phyloP scores from a whole-genome alignment of 139 green algal species.

The Zygnema circumcarinatum region DNA sequence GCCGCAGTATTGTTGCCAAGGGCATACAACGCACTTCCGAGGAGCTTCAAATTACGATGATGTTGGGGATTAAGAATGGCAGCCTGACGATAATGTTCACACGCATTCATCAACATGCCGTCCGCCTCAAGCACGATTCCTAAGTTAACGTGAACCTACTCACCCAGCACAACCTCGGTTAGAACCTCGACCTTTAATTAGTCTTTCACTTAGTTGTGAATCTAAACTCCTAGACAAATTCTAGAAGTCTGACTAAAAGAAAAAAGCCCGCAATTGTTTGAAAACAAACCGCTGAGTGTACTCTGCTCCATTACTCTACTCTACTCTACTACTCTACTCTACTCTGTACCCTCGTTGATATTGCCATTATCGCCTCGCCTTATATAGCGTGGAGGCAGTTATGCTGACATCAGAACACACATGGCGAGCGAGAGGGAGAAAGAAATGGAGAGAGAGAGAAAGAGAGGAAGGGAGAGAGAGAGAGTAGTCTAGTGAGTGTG shows the following conservation, averaged over 20 bases:
- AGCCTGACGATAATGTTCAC: conserved; percentile 73
- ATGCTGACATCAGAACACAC: too few species aligned
- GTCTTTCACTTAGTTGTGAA: background rate
- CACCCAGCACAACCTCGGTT: background rate
- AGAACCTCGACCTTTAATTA: background rate
- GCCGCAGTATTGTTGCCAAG: conserved; percentile 70
- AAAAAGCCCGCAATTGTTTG: background rate
- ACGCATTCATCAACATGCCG: conserved; percentile 70
- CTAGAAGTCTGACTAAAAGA: background rate
- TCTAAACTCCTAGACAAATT: background rate
- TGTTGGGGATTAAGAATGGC: conserved; percentile 66
- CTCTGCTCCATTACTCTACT: too few species aligned
- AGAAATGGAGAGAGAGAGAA: background rate
- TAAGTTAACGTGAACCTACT: conserved; percentile 76
- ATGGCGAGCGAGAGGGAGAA: too few species aligned
- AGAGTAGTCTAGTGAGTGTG: too few species aligned
- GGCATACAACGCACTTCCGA: conserved; percentile 71
- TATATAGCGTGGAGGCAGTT: too few species aligned
- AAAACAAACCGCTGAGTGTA: background rate
- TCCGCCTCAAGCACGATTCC: conserved; percentile 75
- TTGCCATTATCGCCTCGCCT: too few species aligned
- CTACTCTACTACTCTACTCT: too few species aligned
- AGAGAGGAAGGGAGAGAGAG: conserved; percentile 2
- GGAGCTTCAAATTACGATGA: conserved; percentile 72
- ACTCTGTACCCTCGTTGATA: too few species aligned